Evolutionary conservation across 495 filamentous ascomycete genomes (phyloP).

Genomic region (Podospora conica): DNA sequence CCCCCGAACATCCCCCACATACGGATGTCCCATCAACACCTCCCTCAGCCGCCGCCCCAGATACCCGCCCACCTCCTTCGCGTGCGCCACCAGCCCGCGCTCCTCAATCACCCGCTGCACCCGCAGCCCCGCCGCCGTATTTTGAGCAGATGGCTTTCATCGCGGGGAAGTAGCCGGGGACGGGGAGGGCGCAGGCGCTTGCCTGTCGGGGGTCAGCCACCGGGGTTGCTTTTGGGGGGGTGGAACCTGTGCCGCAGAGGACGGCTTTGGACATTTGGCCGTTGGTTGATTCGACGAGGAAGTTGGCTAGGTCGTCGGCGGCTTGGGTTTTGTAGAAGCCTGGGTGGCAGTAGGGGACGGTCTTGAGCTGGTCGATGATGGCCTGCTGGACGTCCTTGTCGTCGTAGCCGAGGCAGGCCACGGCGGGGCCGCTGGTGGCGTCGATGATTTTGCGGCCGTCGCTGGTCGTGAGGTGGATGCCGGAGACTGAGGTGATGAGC

Average conservation of each 20-base stretch:
- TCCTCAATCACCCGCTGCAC: slow-evolving; percentile 48
- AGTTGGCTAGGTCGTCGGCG: slow-evolving; percentile 27
- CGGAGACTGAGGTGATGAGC: not conserved
- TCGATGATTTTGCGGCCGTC: slow-evolving; percentile 57
- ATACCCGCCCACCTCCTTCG: not conserved
- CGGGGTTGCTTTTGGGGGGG: not conserved
- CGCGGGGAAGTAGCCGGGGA: slow-evolving; percentile 55
- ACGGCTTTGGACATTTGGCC: slow-evolving; percentile 32
- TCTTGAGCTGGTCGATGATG: slow-evolving; percentile 30
- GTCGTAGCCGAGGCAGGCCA: slow-evolving; percentile 40
- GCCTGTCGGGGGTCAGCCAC: not conserved
- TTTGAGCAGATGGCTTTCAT: slow-evolving; percentile 60
- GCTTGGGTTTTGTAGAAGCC: slow-evolving; percentile 26
- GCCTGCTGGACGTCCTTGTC: slow-evolving; percentile 30
- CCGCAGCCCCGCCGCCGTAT: slow-evolving; percentile 51
- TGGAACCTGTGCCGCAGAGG: slow-evolving; percentile 49
- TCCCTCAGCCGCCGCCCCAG: not conserved
- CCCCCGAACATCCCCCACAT: not conserved
- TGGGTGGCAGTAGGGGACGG: slow-evolving; percentile 30
- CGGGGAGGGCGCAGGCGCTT: slow-evolving; percentile 1
- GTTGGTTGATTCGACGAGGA: slow-evolving; percentile 32
- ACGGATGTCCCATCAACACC: slow-evolving; percentile 16
- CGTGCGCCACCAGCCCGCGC: slow-evolving; percentile 35
- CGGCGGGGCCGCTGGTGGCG: slow-evolving; percentile 45
- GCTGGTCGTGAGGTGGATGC: slow-evolving; percentile 33